Base-by-base conservation (phyloP, 2,329 filamentous ascomycete genomes). In the Cladosporium cucumerinum region DNA sequence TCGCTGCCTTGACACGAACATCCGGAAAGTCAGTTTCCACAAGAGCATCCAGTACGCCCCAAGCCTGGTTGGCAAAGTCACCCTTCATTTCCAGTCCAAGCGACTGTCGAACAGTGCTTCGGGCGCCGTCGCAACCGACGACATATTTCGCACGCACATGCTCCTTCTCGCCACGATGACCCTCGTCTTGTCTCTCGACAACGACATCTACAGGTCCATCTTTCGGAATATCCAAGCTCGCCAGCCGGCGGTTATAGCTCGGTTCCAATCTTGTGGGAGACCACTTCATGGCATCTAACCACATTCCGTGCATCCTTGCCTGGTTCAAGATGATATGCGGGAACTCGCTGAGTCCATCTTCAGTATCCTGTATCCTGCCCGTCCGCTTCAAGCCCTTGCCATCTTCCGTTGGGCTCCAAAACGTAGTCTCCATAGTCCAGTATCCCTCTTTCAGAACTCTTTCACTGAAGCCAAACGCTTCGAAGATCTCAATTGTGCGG, bases 401-500 rank as follows among this genome's bases (percentile, higher is more conserved):
- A 39, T 86, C 77, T 34, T 81, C 75, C 64, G 86, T 85, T 0
- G 89, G 89, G 66, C 89, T 89, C 80, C 81, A 82, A 67, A 82
- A 82, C 10, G 79, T 79, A 64, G 89, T 85, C 78, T 89, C 88
- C n/a, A 89, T 80, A 79, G 90, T 85, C 71, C 87, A 87, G 72
- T 89, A 89, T 14, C 85, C 82, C 69, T 91, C 88, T 57, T 86
- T 87, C 84, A 86, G 87, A 1, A 83, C 84, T 5, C 84, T 78
- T 67, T 91, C 84, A 2, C 81, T 86, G 65, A 92, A 85, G 0
- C 86, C 89, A 69, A 92, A 89, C 58, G 85, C 87, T 69, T 92
- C 87, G 63, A 92, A 85, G n/a, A 92, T 89, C 74, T 92, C 87
- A 1, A 91, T 79, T 0, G 87, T 90, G 1, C 88, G 85, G 67